Conservation (phyloP, 129 eudicot genomes). For the Centaurea solstitialis region DNA sequence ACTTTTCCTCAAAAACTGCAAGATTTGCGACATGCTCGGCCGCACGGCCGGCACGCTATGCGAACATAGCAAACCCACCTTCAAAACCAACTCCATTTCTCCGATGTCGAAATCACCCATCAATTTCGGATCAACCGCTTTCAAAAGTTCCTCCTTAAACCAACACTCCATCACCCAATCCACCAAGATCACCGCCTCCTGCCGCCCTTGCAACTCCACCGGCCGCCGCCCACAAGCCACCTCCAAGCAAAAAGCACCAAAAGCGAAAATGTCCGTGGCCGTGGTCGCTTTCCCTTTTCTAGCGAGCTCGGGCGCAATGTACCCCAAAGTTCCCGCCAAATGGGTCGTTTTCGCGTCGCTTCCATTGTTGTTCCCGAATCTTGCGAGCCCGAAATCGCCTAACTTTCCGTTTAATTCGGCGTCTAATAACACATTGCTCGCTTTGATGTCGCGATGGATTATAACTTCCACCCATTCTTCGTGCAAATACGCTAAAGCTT, state of each 20-base stretch:
- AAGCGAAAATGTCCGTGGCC: conserved; percentile 40
- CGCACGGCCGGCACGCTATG: conserved; percentile 27
- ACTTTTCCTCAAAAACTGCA: conserved; percentile 26
- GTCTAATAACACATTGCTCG: conserved; percentile 47
- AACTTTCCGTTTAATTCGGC: conserved; percentile 34
- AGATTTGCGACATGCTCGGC: conserved; percentile 45
- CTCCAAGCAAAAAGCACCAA: conserved; percentile 44
- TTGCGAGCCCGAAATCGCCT: conserved; percentile 52
- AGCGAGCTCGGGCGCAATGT: conserved; percentile 45
- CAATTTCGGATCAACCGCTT: conserved; percentile 24
- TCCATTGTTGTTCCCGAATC: conserved; percentile 39
- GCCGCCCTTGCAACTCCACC: conserved; percentile 33
- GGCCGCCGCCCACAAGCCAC: conserved; percentile 43
- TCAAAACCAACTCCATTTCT: conserved; percentile 34
- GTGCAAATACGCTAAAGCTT: conserved; percentile 44
- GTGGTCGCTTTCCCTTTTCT: conserved; percentile 51
- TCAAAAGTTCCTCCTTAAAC: conserved; percentile 22
- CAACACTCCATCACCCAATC: conserved; percentile 43
- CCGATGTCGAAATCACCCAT: background rate
- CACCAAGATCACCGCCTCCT: conserved; percentile 34
- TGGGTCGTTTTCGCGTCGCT: conserved; percentile 40
- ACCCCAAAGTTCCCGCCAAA: conserved; percentile 46
- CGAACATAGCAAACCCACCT: conserved; percentile 40
- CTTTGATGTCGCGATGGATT: conserved; percentile 48
- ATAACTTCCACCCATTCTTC: conserved; percentile 49